These are phyloP conservation scores for Sonneratia alba DNA, from an alignment of 345 rosid genomes.

Conservation along the genomic window DNA sequence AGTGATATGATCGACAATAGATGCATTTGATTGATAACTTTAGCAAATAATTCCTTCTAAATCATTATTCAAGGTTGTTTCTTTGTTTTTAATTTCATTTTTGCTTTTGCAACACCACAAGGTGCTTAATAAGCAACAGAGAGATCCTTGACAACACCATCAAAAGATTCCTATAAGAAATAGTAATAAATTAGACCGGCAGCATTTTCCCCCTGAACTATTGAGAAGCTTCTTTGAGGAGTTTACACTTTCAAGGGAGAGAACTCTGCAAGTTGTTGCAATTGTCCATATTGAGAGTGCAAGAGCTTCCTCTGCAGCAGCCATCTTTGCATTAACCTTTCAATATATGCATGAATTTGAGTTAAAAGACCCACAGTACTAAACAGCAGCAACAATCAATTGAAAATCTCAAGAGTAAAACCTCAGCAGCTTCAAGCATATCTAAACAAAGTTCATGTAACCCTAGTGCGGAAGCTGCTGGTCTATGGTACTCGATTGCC, in stretches of 20 bases:
- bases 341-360: conserved; percentile 12
- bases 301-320: conserved; percentile 88
- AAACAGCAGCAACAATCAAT: conserved; percentile 2
- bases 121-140: not conserved
- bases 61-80: not conserved
- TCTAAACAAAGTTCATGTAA: conserved; percentile 30
- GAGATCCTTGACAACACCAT: not conserved
- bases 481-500: conserved; percentile 64
- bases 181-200: not conserved
- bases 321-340: conserved; percentile 59
- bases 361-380: not conserved
- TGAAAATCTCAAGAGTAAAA: conserved; percentile 18
- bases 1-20: not conserved
- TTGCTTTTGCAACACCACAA: not conserved
- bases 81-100: not conserved
- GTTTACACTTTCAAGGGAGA: conserved; percentile 86
- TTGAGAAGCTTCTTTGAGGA: conserved; percentile 9
- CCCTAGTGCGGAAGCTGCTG: conserved; percentile 50
- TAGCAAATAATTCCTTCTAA: not conserved
- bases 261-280: conserved; percentile 89
- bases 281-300: conserved; percentile 90
- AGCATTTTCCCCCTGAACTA: not conserved
- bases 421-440: conserved; percentile 59
- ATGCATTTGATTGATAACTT: not conserved
- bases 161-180: not conserved